These are phyloP conservation scores for Endocalyx cinctus DNA, from an alignment of 2,329 filamentous ascomycete genomes.

Conservation along the genomic window DNA sequence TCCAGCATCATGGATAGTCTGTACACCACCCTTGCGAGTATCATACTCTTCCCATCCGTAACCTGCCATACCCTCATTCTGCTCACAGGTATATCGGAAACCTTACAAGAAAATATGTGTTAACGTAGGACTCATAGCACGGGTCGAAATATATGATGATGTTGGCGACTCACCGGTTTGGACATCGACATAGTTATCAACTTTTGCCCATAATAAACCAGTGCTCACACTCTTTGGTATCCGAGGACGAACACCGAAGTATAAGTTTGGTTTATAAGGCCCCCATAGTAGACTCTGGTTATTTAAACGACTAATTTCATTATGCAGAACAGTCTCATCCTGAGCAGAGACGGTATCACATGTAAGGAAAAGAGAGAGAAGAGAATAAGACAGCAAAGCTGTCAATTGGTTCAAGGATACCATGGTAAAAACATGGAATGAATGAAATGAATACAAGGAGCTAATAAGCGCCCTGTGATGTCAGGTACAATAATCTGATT, in stretches of 20 bases:
- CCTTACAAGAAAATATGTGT: conserved; percentile 55
- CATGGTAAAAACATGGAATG: conserved; percentile 25
- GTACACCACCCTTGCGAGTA: conserved; percentile 76
- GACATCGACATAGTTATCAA: conserved; percentile 72
- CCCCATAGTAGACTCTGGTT: conserved; percentile 95
- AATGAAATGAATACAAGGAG: neutral
- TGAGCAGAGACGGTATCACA: conserved; percentile 21
- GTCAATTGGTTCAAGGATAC: conserved; percentile 23
- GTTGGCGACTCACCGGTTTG: conserved; percentile 70
- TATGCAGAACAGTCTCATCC: conserved; percentile 34
- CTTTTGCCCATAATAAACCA: conserved; percentile 82
- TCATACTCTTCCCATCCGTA: conserved; percentile 99
- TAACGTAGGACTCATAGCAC: no score
- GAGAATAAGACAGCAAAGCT: conserved; percentile 26
- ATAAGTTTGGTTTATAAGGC: conserved; percentile 88
- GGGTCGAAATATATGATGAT: neutral
- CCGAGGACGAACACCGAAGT: conserved; percentile 84
- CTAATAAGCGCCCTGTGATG: neutral
- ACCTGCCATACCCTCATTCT: conserved; percentile 86
- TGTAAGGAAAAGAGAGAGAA: conserved; percentile 11
- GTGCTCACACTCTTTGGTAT: conserved; percentile 76
- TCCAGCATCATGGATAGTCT: conserved; percentile 84
- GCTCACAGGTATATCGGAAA: conserved; percentile 92
- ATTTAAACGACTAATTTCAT: conserved; percentile 49
- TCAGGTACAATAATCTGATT: neutral